These are phyloP conservation scores for Thermoascus crustaceus DNA, from an alignment of 2,329 filamentous ascomycete genomes.

Conservation along the genomic window DNA sequence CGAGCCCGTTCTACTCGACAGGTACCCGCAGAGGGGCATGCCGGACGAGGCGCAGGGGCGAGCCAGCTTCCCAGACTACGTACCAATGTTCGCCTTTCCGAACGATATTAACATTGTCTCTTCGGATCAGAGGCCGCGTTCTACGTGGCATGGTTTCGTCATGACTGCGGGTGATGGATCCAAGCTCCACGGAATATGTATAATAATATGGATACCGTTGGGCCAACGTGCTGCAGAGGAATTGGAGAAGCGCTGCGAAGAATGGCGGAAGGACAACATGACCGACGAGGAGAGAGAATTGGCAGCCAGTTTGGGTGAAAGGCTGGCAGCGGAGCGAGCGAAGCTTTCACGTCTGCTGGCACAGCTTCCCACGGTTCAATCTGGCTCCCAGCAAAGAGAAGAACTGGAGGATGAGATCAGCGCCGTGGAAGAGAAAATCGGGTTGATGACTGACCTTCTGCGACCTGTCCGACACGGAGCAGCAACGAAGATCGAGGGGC, in stretches of 20 bases:
- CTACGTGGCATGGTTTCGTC: conserved; percentile 98
- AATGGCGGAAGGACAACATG: conserved; percentile 89
- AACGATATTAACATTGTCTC: conserved; percentile 97
- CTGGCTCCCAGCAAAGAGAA: conserved; percentile 74
- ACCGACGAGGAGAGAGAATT: conserved; percentile 93
- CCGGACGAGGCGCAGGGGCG: conserved; percentile 71
- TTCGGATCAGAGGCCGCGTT: conserved; percentile 82
- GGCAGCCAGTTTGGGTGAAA: conserved; percentile 81
- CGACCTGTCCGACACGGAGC: conserved; percentile 87
- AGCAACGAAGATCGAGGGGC: conserved; percentile 91
- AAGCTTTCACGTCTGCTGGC: conserved; percentile 83
- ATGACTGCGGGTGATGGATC: conserved; percentile 93
- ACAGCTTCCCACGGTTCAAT: conserved; percentile 68
- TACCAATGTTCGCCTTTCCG: conserved; percentile 98
- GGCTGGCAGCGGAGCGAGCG: conserved; percentile 77
- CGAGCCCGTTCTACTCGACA: conserved; percentile 89
- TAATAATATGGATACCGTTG: conserved; percentile 88
- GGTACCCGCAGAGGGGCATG: conserved; percentile 79
- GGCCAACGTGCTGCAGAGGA: conserved; percentile 74
- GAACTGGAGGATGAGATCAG: conserved; percentile 88
- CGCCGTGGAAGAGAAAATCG: conserved; percentile 92
- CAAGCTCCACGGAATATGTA: conserved; percentile 82
- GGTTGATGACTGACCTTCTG: conserved; percentile 90
- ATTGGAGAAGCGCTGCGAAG: conserved; percentile 64
- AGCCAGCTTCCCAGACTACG: conserved; percentile 88